Base-by-base conservation (phyloP, 83 land plant genomes). In the Picea abies region DNA sequence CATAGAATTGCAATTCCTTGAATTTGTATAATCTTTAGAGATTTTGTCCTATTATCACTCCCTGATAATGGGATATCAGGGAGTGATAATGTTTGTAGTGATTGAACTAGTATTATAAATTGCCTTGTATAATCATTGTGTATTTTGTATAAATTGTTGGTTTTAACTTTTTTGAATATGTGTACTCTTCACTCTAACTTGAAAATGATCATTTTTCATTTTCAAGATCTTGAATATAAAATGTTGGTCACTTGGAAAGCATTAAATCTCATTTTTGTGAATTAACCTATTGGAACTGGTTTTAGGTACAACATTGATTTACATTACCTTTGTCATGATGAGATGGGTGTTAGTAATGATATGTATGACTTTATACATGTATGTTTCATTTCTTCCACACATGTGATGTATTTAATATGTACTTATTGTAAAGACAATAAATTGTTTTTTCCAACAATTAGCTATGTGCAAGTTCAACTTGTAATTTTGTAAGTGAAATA, bases 261-360 rank as follows among this genome's bases (percentile, higher is more conserved):
- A 71, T 90, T 93, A 58, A 95, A 88, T 81, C 92, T 95, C 63
- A 85, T 95, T 29, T 95, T 86, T 87, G 98, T 95, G 70, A 96
- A 93, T 86, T 98, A 97, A 79, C 98, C 99, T 58, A 87, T 89
- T 81, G 97, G 98, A 68, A 97, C 99, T 58, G 99, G 99, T n/a
- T 97, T 96, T 76, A 97, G 98, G 68, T 97, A 93, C 79, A 96
- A 87, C 80, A 84, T 90, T 77, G 99, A 97, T 78, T 80, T 79
- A 8, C 95, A 91, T 49, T 98, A 97, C 78, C 76, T 90, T 65
- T 90, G 93, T 20, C 89, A 85, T 73, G 83, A 81, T 85, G 95
- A 93, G 84, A 81, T 67, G 25, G 90, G 91, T 77, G 83, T 93
- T 44, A 88, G 90, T 37, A 82, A 91, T 81, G 95, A 93, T 62